Conservation (phyloP, 495 filamentous ascomycete genomes). For the Hypoxylon perforatum region DNA sequence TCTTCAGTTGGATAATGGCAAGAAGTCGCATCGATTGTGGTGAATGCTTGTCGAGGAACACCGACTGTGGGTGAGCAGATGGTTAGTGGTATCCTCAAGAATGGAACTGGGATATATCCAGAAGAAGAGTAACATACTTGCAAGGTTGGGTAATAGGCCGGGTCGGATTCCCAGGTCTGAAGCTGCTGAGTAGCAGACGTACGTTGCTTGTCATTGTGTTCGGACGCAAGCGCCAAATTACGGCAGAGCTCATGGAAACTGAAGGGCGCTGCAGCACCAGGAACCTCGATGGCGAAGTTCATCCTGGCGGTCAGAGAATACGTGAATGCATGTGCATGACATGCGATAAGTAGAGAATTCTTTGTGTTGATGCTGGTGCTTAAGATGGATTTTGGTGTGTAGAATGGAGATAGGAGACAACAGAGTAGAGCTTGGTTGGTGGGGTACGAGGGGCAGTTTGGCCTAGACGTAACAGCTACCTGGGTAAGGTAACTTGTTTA, state of each 20-base stretch:
- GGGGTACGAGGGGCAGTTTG: too few relatives aligned
- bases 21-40: constrained; percentile 83
- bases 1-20: constrained; percentile 93
- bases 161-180: constrained; percentile 81
- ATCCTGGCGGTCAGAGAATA: constrained; percentile 44
- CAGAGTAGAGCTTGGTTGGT: background rate
- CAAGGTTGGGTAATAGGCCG: constrained; percentile 79
- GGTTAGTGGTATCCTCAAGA: constrained; percentile 20
- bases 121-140: constrained; percentile 64
- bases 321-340: background rate
- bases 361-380: background rate
- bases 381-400: background rate
- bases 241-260: constrained; percentile 74
- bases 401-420: background rate
- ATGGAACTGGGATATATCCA: background rate
- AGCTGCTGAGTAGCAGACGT: constrained; percentile 86
- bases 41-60: constrained; percentile 80
- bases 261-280: constrained; percentile 65
- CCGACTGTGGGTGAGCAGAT: constrained; percentile 61
- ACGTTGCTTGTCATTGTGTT: constrained; percentile 77
- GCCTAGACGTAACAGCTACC: too few relatives aligned
- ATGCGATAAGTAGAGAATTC: background rate
- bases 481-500: too few relatives aligned
- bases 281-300: constrained; percentile 65
- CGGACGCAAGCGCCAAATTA: constrained; percentile 75